Percentiles rank a stretch among this genome's conserved stretches.
These are phyloP conservation scores for Trichoderma lentiforme DNA, from an alignment of 2,329 filamentous ascomycete species.

Conservation along the genomic window DNA sequence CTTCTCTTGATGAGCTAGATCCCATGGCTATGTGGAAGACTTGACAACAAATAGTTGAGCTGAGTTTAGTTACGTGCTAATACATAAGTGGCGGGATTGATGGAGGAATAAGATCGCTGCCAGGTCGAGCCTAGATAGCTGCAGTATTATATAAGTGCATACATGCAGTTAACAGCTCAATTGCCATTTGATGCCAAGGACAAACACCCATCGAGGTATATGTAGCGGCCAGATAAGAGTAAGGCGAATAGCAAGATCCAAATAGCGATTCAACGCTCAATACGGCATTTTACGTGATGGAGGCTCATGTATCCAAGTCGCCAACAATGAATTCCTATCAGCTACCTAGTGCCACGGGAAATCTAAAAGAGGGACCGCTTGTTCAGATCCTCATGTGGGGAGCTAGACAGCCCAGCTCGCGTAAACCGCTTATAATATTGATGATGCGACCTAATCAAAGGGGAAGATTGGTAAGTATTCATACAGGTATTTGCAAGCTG, in stretches of 20 bases:
- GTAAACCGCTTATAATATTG: neutral
- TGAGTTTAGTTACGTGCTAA: neutral
- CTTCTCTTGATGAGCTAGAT: neutral
- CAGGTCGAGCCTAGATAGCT: too few species aligned
- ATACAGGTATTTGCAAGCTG: neutral
- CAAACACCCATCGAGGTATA: neutral
- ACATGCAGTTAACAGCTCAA: too few species aligned
- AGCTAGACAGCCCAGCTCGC: neutral
- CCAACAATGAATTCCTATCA: neutral
- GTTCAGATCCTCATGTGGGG: neutral
- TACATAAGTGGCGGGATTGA: neutral
- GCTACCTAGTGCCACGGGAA: neutral
- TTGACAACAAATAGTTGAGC: neutral
- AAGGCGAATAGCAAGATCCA: neutral
- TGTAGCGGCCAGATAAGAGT: neutral
- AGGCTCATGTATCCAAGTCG: neutral
- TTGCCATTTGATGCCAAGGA: too few species aligned
- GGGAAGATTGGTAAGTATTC: neutral
- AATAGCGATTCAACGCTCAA: neutral
- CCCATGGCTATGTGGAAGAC: neutral
- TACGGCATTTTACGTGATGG: neutral
- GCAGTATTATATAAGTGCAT: too few species aligned
- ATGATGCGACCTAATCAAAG: neutral
- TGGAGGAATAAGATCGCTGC: neutral
- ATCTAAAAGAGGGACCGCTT: neutral